phyloP scores from a whole-genome alignment of 148 eudicot species.

The Cornus kousa region DNA sequence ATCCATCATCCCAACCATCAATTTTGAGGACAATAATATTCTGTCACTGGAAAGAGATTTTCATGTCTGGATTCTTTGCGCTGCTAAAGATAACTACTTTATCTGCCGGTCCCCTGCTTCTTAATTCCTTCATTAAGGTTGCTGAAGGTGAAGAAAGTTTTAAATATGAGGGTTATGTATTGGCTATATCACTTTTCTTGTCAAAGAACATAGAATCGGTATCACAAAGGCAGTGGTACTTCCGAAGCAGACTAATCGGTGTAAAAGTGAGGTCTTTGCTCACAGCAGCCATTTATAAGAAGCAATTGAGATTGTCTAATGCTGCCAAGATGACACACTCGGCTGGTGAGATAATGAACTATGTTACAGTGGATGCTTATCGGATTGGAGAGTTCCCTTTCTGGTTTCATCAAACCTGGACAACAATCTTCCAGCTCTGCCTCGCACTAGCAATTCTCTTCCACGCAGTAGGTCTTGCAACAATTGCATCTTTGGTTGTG shows the following conservation, averaged over 20 bases:
- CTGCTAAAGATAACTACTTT: conserved; percentile 61
- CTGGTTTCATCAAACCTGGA: conserved; percentile 71
- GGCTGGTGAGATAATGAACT: conserved; percentile 70
- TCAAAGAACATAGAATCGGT: conserved; percentile 64
- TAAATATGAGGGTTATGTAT: conserved; percentile 56
- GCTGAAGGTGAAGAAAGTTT: conserved; percentile 72
- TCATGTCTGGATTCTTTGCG: conserved; percentile 80
- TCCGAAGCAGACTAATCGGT: conserved; percentile 61
- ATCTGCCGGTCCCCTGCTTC: conserved; percentile 81
- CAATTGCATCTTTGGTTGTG: conserved; percentile 39
- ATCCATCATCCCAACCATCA: conserved; percentile 47
- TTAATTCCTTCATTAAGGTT: conserved; percentile 77
- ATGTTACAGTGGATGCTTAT: conserved; percentile 66
- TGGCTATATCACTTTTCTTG: conserved; percentile 60
- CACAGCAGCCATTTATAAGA: conserved; percentile 72
- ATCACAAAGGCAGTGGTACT: conserved; percentile 83
- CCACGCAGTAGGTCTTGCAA: conserved; percentile 43
- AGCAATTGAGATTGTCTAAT: conserved; percentile 70
- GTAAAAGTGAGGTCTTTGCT: conserved; percentile 70
- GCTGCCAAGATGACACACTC: conserved; percentile 69
- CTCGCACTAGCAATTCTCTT: conserved; percentile 41
- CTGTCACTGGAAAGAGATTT: conserved; percentile 69
- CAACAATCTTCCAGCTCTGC: conserved; percentile 54
- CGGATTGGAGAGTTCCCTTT: conserved; percentile 81
- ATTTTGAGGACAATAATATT: conserved; percentile 55